phyloP scores from a whole-genome alignment of 805 yeast genomes.

The Yarrowia sp. region DNA sequence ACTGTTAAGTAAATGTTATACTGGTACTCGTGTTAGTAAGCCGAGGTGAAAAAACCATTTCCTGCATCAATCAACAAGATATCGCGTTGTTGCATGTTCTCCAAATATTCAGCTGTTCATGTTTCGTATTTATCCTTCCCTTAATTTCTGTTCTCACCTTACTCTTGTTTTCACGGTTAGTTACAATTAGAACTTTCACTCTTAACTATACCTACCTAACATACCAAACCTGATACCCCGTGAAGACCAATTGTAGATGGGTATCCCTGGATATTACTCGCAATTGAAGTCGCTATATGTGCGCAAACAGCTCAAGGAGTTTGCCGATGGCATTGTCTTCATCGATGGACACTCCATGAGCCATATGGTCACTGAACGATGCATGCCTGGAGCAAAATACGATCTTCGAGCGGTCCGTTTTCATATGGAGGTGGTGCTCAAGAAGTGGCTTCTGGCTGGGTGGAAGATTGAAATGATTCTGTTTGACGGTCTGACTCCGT shows the following conservation, averaged over 20 bases:
- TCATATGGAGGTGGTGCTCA: neutral
- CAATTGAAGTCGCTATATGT: conserved; percentile 17
- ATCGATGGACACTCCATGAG: conserved; percentile 22
- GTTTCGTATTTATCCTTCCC: no score
- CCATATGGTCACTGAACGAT: conserved; percentile 9
- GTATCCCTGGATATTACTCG: conserved; percentile 18
- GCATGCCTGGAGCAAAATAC: conserved; percentile 6
- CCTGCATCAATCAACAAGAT: no score
- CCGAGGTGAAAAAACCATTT: neutral
- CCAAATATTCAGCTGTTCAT: no score
- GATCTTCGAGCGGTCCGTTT: neutral
- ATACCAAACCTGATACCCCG: neutral
- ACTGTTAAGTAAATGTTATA: neutral
- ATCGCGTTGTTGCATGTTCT: no score
- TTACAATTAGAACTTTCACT: neutral
- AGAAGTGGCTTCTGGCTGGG: conserved; percentile 4
- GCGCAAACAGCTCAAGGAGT: conserved; percentile 7
- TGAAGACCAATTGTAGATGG: conserved; percentile 1
- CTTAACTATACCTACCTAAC: neutral
- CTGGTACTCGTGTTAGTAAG: neutral
- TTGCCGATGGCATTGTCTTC: neutral
- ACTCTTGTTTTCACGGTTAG: no score
- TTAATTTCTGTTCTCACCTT: no score
- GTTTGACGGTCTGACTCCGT: conserved; percentile 6
- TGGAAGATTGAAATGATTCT: conserved; percentile 17